Evolutionary conservation across 176 grass and related monocot genomes (phyloP).

Genomic region (Oryza longistaminata): DNA sequence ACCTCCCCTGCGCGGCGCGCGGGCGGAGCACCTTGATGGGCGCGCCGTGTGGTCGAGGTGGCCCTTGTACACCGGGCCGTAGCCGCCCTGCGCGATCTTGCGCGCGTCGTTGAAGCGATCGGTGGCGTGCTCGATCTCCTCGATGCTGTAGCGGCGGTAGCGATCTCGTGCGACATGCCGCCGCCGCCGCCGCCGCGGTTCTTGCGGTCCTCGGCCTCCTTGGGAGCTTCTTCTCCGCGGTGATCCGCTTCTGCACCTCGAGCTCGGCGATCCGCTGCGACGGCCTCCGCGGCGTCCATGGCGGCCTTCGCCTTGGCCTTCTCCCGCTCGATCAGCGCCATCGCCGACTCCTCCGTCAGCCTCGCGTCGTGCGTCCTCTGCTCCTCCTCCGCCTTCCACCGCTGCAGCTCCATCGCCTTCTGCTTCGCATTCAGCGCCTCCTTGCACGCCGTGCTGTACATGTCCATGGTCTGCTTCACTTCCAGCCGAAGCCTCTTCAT

Average conservation of each 20-base stretch:
- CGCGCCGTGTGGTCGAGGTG: constrained; percentile 76
- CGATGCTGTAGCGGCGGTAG: constrained; percentile 75
- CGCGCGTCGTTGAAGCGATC: constrained; percentile 53
- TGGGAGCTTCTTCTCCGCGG: constrained; percentile 64
- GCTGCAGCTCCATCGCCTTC: constrained; percentile 77
- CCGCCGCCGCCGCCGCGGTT: not conserved
- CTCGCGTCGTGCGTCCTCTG: constrained; percentile 47
- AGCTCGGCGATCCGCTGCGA: constrained; percentile 70
- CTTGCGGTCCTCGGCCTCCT: constrained; percentile 68
- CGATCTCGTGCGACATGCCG: constrained; percentile 37
- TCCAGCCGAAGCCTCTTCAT: constrained; percentile 82
- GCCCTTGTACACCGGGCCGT: constrained; percentile 82
- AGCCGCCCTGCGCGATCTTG: constrained; percentile 92
- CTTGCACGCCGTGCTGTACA: constrained; percentile 97
- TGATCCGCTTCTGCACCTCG: constrained; percentile 75
- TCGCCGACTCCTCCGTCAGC: constrained; percentile 59
- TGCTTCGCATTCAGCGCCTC: constrained; percentile 82
- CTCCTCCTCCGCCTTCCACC: constrained; percentile 73
- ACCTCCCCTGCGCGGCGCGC: constrained; percentile 77
- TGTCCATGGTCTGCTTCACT: constrained; percentile 96
- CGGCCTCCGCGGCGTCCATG: constrained; percentile 64
- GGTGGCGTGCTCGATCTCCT: constrained; percentile 85
- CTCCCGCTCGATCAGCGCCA: constrained; percentile 71
- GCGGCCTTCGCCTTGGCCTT: constrained; percentile 58
- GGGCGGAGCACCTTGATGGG: constrained; percentile 96